Evolutionary conservation across 208 protist species (phyloP).

Genomic region (Crithidia mellificae): DNA sequence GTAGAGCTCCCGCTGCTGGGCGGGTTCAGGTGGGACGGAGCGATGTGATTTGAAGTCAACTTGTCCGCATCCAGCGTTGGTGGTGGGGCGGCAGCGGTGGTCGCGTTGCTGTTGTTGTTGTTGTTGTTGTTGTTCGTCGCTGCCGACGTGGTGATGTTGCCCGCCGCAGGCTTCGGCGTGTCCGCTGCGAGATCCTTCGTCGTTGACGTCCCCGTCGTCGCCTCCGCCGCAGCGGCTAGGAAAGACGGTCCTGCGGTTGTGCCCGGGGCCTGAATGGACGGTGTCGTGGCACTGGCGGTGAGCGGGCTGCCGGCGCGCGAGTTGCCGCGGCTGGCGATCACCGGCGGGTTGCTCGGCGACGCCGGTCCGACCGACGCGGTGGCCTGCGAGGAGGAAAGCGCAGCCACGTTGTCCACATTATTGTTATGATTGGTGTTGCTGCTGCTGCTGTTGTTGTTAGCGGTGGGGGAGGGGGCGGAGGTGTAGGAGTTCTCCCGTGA

Average conservation of each 20-base stretch:
- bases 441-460: too few species aligned
- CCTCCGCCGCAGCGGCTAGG: background rate
- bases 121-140: too few species aligned
- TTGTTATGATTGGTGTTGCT: background rate
- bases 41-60: background rate
- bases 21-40: background rate
- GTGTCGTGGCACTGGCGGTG: background rate
- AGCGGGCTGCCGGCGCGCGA: background rate
- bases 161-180: too few species aligned
- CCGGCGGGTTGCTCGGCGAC: slow-evolving; percentile 1
- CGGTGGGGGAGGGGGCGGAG: background rate
- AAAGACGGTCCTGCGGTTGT: background rate
- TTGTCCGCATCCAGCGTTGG: slow-evolving; percentile 1
- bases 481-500: slow-evolving; percentile 12
- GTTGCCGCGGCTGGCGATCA: background rate
- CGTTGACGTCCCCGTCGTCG: too few species aligned
- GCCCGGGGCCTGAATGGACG: background rate
- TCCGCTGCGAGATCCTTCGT: too few species aligned
- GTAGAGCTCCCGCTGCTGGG: slow-evolving; percentile 12
- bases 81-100: background rate
- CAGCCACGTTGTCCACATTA: background rate
- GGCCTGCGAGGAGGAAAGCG: background rate
- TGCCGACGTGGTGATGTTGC: too few species aligned
- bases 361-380: background rate
- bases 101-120: background rate